Percentiles rank a stretch among this genome's conserved stretches.
These are phyloP conservation scores for Podospora sp. DNA, from an alignment of 495 filamentous ascomycete genomes.

Conservation along the genomic window DNA sequence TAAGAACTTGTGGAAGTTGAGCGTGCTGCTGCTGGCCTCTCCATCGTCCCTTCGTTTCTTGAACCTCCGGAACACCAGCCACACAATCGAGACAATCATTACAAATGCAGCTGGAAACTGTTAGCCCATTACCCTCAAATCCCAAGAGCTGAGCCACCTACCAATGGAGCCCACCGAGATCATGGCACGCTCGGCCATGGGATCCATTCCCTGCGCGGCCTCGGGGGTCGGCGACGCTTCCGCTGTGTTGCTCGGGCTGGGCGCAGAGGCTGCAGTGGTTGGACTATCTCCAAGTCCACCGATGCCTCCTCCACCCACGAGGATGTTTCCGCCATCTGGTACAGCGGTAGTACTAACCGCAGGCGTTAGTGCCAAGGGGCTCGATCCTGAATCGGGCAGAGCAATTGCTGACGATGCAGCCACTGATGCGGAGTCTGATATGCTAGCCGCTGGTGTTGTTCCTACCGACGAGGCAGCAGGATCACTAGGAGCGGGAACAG, in stretches of 20 bases:
- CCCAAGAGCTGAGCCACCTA: constrained; percentile 28
- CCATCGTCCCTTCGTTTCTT: constrained; percentile 36
- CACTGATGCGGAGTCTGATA: neutral
- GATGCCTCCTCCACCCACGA: constrained; percentile 10
- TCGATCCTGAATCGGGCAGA: constrained; percentile 3
- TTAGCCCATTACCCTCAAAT: constrained; percentile 7
- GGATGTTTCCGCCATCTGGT: constrained; percentile 21
- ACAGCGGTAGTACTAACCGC: constrained; percentile 20
- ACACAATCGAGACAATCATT: constrained; percentile 43
- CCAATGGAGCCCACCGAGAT: constrained; percentile 55
- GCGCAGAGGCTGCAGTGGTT: neutral
- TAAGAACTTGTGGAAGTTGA: constrained; percentile 18
- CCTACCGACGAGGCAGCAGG: neutral
- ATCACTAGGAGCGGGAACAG: neutral
- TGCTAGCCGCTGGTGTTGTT: neutral
- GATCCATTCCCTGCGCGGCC: constrained; percentile 27
- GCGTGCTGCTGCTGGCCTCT: constrained; percentile 7
- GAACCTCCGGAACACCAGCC: constrained; percentile 41
- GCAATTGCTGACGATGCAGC: constrained; percentile 1
- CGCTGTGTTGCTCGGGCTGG: neutral
- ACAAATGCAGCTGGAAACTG: constrained; percentile 41
- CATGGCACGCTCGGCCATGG: constrained; percentile 45
- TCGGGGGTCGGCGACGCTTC: constrained; percentile 4
- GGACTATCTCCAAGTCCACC: constrained; percentile 5
- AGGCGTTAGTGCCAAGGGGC: constrained; percentile 12